Base-by-base conservation (phyloP, 2,329 filamentous ascomycete species). In the Fusarium nanum region DNA sequence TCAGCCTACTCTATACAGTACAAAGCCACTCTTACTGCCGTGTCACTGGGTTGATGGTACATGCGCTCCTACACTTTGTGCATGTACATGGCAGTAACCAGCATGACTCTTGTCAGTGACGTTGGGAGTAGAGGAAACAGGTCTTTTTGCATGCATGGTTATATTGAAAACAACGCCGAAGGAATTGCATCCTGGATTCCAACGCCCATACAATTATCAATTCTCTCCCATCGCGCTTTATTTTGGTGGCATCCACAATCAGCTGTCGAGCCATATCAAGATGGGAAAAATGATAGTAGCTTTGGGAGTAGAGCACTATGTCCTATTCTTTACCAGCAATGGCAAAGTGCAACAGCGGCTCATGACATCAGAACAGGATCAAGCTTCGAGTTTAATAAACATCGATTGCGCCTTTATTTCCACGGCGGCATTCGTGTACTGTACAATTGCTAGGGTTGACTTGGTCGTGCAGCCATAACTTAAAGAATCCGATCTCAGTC, bases 41-140 rank as follows among this genome's bases (percentile, higher is more conserved):
- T 53, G 34, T 41, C 32, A 27, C 49, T n/a, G 34, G 37, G 22
- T 60, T 37, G 28, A 40, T 14, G 28, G 48, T 45, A 60, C 32
- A 52, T 40, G 23, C 22, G 37, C 23, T 67, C 45, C 49, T 57
- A 67, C 49, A 49, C 56, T 50, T 52, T 16, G 32, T 28, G 32
- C 37, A 67, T 56, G 48, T 48, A 28, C 28, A 28, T 28, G 45
- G 34, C 42, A 49, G 18, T 27, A 49, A 56, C 49, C 32, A 67
- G 41, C 60, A 65, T 65, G 60, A 32, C 46, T 45, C 60, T 59
- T 48, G 34, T 65, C 22, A 44, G 64, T 42, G 40, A 47, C 46
- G 42, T 44, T 34, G 13, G 45, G 41, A 59, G 30, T 12, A 34
- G 45, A 64, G 34, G 46, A 48, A 23, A 34, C 20, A 65, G 52